Base-by-base conservation (phyloP, 2,329 filamentous ascomycete genomes). In the Xylariales sp. region DNA sequence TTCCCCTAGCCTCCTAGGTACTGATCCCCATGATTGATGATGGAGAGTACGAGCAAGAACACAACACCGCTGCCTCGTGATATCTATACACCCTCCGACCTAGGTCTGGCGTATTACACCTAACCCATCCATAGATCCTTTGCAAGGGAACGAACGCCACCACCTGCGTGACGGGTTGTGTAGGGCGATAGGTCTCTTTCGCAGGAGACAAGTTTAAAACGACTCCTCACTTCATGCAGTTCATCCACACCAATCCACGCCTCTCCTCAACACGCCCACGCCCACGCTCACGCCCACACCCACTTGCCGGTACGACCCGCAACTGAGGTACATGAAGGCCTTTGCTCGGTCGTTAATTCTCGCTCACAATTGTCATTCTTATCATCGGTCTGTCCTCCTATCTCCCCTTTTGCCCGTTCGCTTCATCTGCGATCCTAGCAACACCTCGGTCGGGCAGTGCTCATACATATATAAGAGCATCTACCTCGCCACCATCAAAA, bases 201-300 rank as follows among this genome's bases (percentile, higher is more conserved):
- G 46, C n/a, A 46, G 46, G 50, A 61, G 45, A 34, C 56, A 53
- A 64, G 53, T 49, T 60, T 57, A 58, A 49, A 34, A 45, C 67
- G 57, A 67, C 64, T 64, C 57, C 67, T 69, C 67, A 67, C 61
- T 69, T 67, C 56, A 67, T 69, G 67, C 67, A 64, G 64, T 61
- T 53, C 60, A 64, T 62, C 65, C 58, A 56, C 66, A 66, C 67
- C 64, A 67, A 69, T 61, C 64, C 67, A 60, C 50, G 45, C 32
- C 49, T 60, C 32, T 61, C 55, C 60, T 59, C 65, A 67, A 55
- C 53, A 43, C 64, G 46, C 43, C 53, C 63, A 60, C 55, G 48
- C 59, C 58, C 46, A 60, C 55, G 48, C 59, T 54, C 46, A 39
- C 58, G 57, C 53, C 34, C 58, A 49, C 64, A 30, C 63, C 63